These are phyloP conservation scores for Gossypium bickii DNA, from an alignment of 345 rosid genomes.

Conservation along the genomic window DNA sequence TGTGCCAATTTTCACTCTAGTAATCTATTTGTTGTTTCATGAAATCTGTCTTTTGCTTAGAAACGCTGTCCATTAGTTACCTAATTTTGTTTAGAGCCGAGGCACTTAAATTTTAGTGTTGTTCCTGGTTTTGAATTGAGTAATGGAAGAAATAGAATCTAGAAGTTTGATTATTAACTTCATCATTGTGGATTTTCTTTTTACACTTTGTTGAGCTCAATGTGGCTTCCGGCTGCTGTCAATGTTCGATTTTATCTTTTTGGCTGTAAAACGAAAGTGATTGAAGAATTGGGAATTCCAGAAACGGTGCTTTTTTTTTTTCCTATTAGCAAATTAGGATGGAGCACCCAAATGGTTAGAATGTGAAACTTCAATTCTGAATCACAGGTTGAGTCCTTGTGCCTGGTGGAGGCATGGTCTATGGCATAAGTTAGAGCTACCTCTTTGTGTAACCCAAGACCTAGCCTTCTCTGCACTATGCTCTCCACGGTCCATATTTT, in stretches of 20 bases:
- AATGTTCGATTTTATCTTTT: background rate
- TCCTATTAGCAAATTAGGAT: background rate
- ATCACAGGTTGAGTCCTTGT: background rate
- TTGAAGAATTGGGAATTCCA: background rate
- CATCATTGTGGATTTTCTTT: background rate
- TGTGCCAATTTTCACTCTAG: background rate
- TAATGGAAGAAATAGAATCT: background rate
- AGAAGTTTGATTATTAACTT: conserved; percentile 4
- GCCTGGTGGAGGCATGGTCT: background rate
- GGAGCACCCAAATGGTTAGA: background rate
- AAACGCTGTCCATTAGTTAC: background rate
- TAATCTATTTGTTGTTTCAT: background rate
- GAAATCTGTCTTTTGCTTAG: background rate
- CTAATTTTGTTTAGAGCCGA: background rate
- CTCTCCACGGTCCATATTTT: background rate
- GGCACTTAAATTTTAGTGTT: conserved; percentile 9
- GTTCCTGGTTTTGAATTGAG: conserved; percentile 6
- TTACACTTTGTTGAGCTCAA: background rate
- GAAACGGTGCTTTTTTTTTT: background rate
- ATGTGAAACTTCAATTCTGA: background rate
- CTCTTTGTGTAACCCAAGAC: conserved; percentile 1
- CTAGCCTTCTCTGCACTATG: background rate
- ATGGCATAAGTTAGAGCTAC: background rate
- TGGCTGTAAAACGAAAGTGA: background rate
- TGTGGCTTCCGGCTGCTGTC: background rate